Base-by-base conservation (phyloP, 495 filamentous ascomycete species). In the Penicillium goetzii region DNA sequence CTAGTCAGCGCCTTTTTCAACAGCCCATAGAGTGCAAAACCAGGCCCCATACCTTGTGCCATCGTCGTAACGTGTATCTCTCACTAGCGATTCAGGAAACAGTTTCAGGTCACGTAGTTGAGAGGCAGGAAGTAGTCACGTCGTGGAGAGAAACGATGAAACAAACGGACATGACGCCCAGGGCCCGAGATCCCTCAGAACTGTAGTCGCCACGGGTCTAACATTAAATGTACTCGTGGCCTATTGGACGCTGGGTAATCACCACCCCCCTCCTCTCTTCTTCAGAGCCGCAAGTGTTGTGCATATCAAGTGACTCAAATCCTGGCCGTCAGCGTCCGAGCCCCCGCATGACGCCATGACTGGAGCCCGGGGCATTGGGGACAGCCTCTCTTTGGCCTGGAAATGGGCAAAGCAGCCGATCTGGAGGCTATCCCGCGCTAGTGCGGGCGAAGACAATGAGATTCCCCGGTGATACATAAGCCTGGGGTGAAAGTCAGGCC, bases 271-370 rank as follows among this genome's bases (percentile, higher is more conserved):
- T 41, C 55, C 25, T 12, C 55, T 4, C 61, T 63, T n/a, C 26
- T 51, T 51, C 45, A 61, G 67, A 72, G 63, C 69, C 66, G 62
- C 60, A 70, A 58, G 21, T 56, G 10, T 53, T 33, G 15, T 64
- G 68, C 65, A 66, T 70, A 70, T 70, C 70, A 72, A 68, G 59
- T 72, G 70, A 72, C 70, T 70, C 58, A 64, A 67, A 34, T 7
- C 54, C 36, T 52, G 58, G 40, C 59, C 58, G 56, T 64, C 60
- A 64, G 66, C 63, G 52, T 56, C 30, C 58, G 59, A 41, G 38
- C n/a, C 32, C 32, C 54, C 50, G 38, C 57, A 66, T 71, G 68
- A 71, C 70, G 70, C 63, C 70, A 72, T 67, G 61, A 21, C 41
- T 15, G n/a, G 30, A 33, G 34, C 19, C 19, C 52, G 43, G 38